Evolutionary conservation across 2,329 filamentous ascomycete species (phyloP), one percentile per base, ranked within the genome.

Genomic region (Penicillium expansum): DNA sequence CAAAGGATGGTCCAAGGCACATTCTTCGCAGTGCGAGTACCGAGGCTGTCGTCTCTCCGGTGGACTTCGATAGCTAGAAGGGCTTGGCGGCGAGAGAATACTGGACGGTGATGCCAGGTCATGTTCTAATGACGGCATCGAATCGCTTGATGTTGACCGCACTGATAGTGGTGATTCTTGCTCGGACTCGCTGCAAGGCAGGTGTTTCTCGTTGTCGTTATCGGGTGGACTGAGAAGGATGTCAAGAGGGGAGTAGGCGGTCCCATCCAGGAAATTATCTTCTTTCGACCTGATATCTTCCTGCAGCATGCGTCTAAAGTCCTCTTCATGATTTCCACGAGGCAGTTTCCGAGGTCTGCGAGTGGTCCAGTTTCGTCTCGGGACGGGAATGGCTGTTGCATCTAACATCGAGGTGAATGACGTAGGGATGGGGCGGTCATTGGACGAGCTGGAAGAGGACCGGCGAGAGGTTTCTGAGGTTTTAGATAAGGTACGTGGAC

Each of bases 311-410:
- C 82, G 81, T 65, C 83, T 85, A 49, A 84, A 85, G 51, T 78
- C 73, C 51, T 76, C 73, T 29, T 74, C 73, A 71, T 76, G 65
- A 69, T 79, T 69, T 61, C 74, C 68, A 68, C 76, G 67, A 39
- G 74, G 69, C 52, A 76, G 55, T 65, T 72, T 71, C 59, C 76
- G 69, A 62, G 77, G 65, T 55, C 72, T 66, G 55, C 71, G 72
- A 59, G 72, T 71, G 10, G 73, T 73, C 59, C 72, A 70, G 4
- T 72, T 74, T 44, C 72, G 71, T 42, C 72, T 71, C 57, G 80
- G 81, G 20, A 79, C 78, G 3, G 83, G 84, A 48, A 87, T 86
- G 2, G 82, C 74, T 2, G 84, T 87, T 44, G 84, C 79, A 54
- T 84, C 81, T 33, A 87, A 72, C 54, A 87, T 72, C 10, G 82